phyloP scores from a whole-genome alignment of 495 filamentous ascomycete genomes.

The Friedmanniomyces simplex region DNA sequence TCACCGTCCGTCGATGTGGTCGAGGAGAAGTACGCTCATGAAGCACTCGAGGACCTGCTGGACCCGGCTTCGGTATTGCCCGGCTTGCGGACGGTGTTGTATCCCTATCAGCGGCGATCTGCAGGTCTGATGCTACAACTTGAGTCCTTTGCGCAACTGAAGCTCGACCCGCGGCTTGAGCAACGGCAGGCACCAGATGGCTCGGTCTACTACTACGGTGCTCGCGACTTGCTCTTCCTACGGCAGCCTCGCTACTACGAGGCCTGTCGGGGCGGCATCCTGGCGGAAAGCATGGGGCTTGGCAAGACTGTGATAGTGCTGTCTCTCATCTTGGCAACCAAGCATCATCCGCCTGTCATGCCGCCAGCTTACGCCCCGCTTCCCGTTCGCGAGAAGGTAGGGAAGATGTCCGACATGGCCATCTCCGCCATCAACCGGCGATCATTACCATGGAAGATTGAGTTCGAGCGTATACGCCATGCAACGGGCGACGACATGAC shows the following conservation, averaged over 20 bases:
- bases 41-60: slow-evolving; percentile 56
- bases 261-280: slow-evolving; percentile 63
- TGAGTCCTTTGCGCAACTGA: slow-evolving; percentile 53
- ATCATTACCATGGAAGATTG: slow-evolving; percentile 56
- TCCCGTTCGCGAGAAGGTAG: slow-evolving; percentile 37
- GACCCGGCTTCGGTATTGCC: slow-evolving; percentile 37
- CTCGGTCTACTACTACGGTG: slow-evolving; percentile 58
- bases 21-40: slow-evolving; percentile 43
- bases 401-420: slow-evolving; percentile 57
- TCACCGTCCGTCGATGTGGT: slow-evolving; percentile 44
- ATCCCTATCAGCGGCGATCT: slow-evolving; percentile 71
- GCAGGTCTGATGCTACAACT: slow-evolving; percentile 79
- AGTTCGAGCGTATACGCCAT: slow-evolving; percentile 38
- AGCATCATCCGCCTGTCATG: slow-evolving; percentile 52
- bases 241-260: slow-evolving; percentile 61
- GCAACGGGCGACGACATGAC: slow-evolving; percentile 33
- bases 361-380: slow-evolving; percentile 49
- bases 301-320: slow-evolving; percentile 89
- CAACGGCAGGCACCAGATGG: slow-evolving; percentile 48
- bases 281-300: slow-evolving; percentile 63
- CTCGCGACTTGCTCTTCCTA: slow-evolving; percentile 49
- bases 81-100: slow-evolving; percentile 58
- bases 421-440: slow-evolving; percentile 54
- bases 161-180: slow-evolving; percentile 65
- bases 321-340: slow-evolving; percentile 71